Base-by-base conservation (phyloP, 2,329 filamentous ascomycete genomes). In the Talaromyces sp. region DNA sequence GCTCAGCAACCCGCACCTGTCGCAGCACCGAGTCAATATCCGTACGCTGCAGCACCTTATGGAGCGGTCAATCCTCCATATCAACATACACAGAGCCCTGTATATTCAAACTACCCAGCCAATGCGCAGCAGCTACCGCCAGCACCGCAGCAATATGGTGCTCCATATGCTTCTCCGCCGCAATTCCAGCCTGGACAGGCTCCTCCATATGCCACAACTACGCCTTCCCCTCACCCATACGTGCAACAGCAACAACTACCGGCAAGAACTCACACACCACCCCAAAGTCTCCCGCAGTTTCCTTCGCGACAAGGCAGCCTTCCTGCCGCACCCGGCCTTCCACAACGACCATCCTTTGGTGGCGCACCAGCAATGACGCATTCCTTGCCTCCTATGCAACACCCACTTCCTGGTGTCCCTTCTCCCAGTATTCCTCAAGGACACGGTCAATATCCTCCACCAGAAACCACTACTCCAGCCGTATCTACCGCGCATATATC, bases 331-430 rank as follows among this genome's bases (percentile, higher is more conserved):
- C 80, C 84, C 23, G 83, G 84, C 62, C 79, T 88, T 48, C 86
- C 86, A 3, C 84, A 86, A 66, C 80, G 86, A 59, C 86, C 86
- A 16, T 78, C 81, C 11, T 85, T 87, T 69, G 81, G 79, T 64
- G 81, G 82, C 16, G 82, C 83, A 31, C 77, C 77, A 61, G 76
- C 83, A 64, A 84, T 82, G 68, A 77, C 80, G 48, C 81, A 80
- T 63, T 80, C 83, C 65, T 79, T 86, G 77, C 82, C 84, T 66
- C 82, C 83, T 69, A 78, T 86, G 76, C 84, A 86, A 70, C 76
- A 82, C 77, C 82, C 82, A 69, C 69, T 81, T 54, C 71, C 76
- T 54, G 68, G 70, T 58, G 74, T 76, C 56, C 73, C 75, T 50
- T 59, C 69, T 18, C 69, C 71, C 39, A 65, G 66, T 39, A 62